phyloP scores from a whole-genome alignment of 2,329 filamentous ascomycete species.

The Aspergillus ochraceus region DNA sequence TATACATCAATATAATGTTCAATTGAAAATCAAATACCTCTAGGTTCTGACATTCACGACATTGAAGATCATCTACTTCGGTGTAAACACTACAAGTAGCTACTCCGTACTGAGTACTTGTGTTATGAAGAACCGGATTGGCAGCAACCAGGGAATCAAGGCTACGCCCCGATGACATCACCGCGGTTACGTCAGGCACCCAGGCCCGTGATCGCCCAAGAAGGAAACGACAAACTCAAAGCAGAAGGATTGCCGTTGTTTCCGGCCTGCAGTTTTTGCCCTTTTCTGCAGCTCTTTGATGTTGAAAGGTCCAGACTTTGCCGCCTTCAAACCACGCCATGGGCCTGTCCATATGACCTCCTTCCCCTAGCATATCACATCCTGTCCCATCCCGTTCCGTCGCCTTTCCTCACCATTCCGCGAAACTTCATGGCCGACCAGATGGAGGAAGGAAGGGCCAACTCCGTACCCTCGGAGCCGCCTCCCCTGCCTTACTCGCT shows the following conservation, averaged over 20 bases:
- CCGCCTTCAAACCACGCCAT: slow-evolving; percentile 8
- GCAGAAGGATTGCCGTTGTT: not conserved
- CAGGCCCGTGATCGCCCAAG: not conserved
- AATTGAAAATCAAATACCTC: too few relatives aligned
- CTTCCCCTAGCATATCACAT: not conserved
- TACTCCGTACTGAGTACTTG: too few relatives aligned
- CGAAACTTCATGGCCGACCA: slow-evolving; percentile 11
- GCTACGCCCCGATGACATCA: slow-evolving; percentile 25
- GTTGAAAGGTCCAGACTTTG: not conserved
- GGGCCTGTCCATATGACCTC: slow-evolving; percentile 16
- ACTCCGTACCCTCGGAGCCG: slow-evolving; percentile 28
- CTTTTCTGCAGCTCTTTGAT: not conserved
- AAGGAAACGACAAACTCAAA: not conserved
- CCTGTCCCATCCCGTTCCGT: not conserved
- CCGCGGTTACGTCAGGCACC: slow-evolving; percentile 27
- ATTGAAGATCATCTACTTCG: too few relatives aligned
- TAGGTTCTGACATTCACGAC: too few relatives aligned
- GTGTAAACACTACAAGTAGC: too few relatives aligned
- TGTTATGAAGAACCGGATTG: not conserved
- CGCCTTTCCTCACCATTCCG: not conserved
- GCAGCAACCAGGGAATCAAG: not conserved
- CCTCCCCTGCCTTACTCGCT: slow-evolving; percentile 59
- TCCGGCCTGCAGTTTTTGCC: not conserved
- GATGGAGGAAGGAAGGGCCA: slow-evolving; percentile 36
- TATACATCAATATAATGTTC: too few relatives aligned